Conservation (phyloP, 208 protist species). For the Angomonas desouzai region DNA sequence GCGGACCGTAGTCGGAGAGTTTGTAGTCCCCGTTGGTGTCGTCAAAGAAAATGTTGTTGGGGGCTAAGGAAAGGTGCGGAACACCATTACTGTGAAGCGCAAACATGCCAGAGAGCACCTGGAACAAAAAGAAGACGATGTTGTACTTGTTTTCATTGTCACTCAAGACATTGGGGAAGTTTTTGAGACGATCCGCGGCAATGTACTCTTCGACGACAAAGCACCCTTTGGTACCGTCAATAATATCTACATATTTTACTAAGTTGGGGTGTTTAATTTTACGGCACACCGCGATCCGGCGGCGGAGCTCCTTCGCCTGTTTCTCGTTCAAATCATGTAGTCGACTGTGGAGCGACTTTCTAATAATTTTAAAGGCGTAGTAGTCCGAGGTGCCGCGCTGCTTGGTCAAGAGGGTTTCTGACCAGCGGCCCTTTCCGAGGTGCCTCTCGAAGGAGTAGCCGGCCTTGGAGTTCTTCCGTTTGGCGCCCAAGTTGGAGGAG, state of each 20-base stretch:
- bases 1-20: conserved; percentile 67
- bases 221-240: conserved; percentile 53
- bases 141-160: conserved; percentile 2
- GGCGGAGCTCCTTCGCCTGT: conserved; percentile 20
- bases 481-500: conserved; percentile 9
- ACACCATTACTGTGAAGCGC: conserved; percentile 70
- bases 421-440: conserved; percentile 43
- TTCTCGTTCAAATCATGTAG: conserved; percentile 20
- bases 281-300: conserved; percentile 40
- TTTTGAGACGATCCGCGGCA: conserved; percentile 20
- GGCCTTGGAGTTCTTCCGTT: conserved; percentile 17
- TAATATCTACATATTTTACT: conserved; percentile 60
- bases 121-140: conserved; percentile 44
- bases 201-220: conserved; percentile 70
- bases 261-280: conserved; percentile 68
- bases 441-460: conserved; percentile 48
- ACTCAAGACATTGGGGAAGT: conserved; percentile 20
- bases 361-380: conserved; percentile 67
- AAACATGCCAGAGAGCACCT: conserved; percentile 59
- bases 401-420: conserved; percentile 64
- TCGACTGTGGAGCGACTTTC: conserved; percentile 37
- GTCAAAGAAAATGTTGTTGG: conserved; percentile 74
- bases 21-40: conserved; percentile 32
- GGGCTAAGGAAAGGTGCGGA: conserved; percentile 47
- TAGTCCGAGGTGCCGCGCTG: conserved; percentile 37